A percentile compares a stretch with the other conserved stretches of the same genome.
phyloP scores from a whole-genome alignment of 192 early-diverging fungal genomes.

The Neocallimastix lanati region DNA sequence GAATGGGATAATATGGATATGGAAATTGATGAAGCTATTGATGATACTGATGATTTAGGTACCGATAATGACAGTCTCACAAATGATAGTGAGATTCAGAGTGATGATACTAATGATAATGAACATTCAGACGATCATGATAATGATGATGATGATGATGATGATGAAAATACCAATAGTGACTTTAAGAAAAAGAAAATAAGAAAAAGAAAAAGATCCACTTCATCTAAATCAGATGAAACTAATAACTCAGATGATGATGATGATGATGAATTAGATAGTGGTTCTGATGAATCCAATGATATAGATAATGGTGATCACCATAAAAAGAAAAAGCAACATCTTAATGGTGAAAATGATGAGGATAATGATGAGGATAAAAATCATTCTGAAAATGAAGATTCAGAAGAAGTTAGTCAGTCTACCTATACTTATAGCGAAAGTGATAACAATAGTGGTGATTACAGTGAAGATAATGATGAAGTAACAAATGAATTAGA shows the following conservation, averaged over 20 bases:
- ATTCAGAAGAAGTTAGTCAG: neutral
- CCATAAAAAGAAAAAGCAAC: conserved; percentile 6
- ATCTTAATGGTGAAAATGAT: conserved; percentile 2
- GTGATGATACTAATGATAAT: conserved; percentile 25
- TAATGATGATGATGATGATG: conserved; percentile 27
- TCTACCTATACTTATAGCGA: conserved; percentile 1
- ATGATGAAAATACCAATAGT: neutral
- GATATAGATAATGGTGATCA: conserved; percentile 9
- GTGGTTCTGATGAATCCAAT: conserved; percentile 2
- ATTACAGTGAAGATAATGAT: conserved; percentile 1
- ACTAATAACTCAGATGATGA: neutral
- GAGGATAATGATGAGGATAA: conserved; percentile 2
- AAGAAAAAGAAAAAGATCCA: neutral
- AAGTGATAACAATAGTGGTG: conserved; percentile 7
- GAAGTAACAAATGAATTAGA: conserved; percentile 11
- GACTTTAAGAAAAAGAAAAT: conserved; percentile 4
- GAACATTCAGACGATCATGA: conserved; percentile 8
- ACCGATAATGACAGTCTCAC: conserved; percentile 23
- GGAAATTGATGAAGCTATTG: conserved; percentile 34
- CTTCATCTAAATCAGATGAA: neutral
- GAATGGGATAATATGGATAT: conserved; percentile 24
- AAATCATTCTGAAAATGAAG: neutral
- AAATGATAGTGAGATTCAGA: conserved; percentile 7
- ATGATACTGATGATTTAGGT: conserved; percentile 28
- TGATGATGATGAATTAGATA: neutral